Base-by-base conservation (phyloP, 352 stramenopile species). In the Globisporangium recalcitrans region DNA sequence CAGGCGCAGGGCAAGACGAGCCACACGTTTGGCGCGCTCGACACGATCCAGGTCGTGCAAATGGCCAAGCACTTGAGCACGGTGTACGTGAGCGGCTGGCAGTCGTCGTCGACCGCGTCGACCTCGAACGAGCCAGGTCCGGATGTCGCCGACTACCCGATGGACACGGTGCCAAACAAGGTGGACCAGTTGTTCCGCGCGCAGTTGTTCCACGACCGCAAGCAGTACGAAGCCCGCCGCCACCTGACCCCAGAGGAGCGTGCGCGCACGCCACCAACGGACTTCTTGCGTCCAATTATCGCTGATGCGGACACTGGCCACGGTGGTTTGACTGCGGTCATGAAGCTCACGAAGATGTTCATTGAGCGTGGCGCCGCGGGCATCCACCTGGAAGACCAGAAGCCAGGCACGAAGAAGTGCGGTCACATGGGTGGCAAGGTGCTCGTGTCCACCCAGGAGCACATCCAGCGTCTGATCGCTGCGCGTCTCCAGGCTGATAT, bases 331-430 rank as follows among this genome's bases (percentile, higher is more conserved):
- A 98, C 90, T 14, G 96, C 96, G 8, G 94, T 98, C 40, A 99
- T 99, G 96, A 99, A 99, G 78, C 73, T 99, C 26, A 98, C 93
- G 40, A 99, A 99, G 80, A 95, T 99, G 73, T 98, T 99, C 75
- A 93, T 99, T 57, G 96, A 99, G 71, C 91, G 93, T 58, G 97
- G 97, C 21, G 97, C 96, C n/a, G 90, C 96, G 5, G 97, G 96
- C 57, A 96, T 99, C 59, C 97, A 99, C 83, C 93, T 99, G 58
- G 97, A 99, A 76, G 97, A 99, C 81, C 97, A 99, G 81, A 98
- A 98, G 75, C 94, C 96, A 6, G 96, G 97, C 66, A 99, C 96
- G 1, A 99, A 99, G 79, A 99, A 99, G 77, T 99, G 97, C 72
- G 97, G 97, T 42, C 97, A 99, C 82, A 99, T 99, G 96, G 95